Evolutionary conservation across 257 asterid genomes (phyloP).

Genomic region (Ligustrum vulgare): DNA sequence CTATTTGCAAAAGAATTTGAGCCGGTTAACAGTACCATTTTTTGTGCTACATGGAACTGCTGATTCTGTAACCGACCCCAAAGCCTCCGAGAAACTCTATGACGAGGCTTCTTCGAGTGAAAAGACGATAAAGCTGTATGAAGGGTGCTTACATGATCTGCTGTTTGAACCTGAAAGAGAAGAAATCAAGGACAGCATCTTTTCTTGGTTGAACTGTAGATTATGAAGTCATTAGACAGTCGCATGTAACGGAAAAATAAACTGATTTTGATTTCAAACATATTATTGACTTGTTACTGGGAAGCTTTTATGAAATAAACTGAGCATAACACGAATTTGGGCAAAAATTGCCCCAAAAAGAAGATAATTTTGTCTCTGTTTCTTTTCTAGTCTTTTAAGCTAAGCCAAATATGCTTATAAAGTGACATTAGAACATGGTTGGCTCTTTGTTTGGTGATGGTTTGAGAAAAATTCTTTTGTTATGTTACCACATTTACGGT

Average conservation of each 20-base stretch:
- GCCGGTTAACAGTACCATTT: constrained; percentile 58
- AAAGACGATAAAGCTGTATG: constrained; percentile 64
- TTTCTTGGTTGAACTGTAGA: constrained; percentile 67
- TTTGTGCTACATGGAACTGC: constrained; percentile 83
- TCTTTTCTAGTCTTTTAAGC: too few relatives aligned
- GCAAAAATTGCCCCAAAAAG: too few relatives aligned
- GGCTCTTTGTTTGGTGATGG: too few relatives aligned
- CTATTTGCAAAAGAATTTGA: constrained; percentile 66
- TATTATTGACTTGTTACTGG: not conserved
- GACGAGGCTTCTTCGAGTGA: constrained; percentile 73
- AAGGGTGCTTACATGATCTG: constrained; percentile 82
- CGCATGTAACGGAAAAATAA: not conserved
- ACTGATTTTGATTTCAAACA: not conserved
- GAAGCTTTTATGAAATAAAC: not conserved
- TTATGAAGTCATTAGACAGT: constrained; percentile 23
- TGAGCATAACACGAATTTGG: not conserved
- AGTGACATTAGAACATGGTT: too few relatives aligned
- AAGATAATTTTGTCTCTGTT: too few relatives aligned
- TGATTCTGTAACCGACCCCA: constrained; percentile 81
- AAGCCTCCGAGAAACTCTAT: constrained; percentile 65
- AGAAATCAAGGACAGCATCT: constrained; percentile 51
- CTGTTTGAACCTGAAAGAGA: constrained; percentile 84
- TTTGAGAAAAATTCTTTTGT: too few relatives aligned
- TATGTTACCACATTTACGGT: too few relatives aligned
- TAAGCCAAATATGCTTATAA: too few relatives aligned